These are phyloP conservation scores for Geranium rotundifolium DNA, from an alignment of 345 rosid genomes.

Conservation along the genomic window DNA sequence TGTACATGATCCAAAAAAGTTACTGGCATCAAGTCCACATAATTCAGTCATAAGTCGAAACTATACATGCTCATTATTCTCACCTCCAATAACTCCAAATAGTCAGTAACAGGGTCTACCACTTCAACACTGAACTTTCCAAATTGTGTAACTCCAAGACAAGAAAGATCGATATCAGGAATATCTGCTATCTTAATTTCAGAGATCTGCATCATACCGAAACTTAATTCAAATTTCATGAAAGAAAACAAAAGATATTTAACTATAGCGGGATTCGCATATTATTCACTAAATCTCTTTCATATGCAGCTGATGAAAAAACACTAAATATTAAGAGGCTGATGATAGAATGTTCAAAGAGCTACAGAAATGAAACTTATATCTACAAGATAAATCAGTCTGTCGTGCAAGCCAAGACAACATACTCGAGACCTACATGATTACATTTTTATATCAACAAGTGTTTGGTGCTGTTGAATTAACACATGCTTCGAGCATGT, in stretches of 20 bases:
- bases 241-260: not conserved
- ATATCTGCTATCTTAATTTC: slow-evolving; percentile 67
- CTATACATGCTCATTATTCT: slow-evolving; percentile 13
- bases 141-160: slow-evolving; percentile 41
- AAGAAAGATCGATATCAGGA: slow-evolving; percentile 61
- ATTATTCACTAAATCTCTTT: not conserved
- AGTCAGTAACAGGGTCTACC: slow-evolving; percentile 21
- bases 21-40: slow-evolving; percentile 9
- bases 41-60: slow-evolving; percentile 7
- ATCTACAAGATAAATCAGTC: not conserved
- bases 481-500: no score
- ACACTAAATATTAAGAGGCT: not conserved
- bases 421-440: not conserved
- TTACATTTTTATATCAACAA: no score
- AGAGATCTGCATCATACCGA: slow-evolving; percentile 12
- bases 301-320: not conserved
- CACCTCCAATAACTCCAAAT: slow-evolving; percentile 39
- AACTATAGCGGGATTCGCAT: not conserved
- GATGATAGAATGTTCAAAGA: not conserved
- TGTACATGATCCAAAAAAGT: slow-evolving; percentile 33
- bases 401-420: not conserved
- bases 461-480: no score
- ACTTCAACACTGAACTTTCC: slow-evolving; percentile 66
- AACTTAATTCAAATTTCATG: not conserved
- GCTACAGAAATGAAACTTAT: no score